Base-by-base conservation (phyloP, 2,329 filamentous ascomycete genomes). In the Calonectria naviculata region DNA sequence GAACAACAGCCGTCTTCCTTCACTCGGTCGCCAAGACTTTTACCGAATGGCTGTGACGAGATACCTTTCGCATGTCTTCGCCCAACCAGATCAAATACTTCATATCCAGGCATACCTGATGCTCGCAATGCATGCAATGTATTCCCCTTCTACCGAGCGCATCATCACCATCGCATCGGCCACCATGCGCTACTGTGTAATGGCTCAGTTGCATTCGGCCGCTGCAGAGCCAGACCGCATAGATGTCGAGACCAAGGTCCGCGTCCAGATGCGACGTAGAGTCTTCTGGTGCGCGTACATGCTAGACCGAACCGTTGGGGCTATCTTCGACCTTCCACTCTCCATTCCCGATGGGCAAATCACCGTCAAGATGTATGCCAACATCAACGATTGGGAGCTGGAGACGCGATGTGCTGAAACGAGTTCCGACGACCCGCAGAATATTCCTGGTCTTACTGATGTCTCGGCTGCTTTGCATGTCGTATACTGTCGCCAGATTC, bases 251-350 rank as follows among this genome's bases (percentile, higher is more conserved):
- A 58, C 52, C 21, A 58, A 58, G 26, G n/a, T 58, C 5, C 52
- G 52, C 6, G 52, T 58, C 31, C 52, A 58, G 34, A 58, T 58
- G 52, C 34, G 52, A 17, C 52, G 52, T 12, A 58, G 31, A 36
- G 52, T 58, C 13, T 58, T 58, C 34, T 58, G 52, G 52, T 58
- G 52, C 21, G 52, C 52, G 13, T 58, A 58, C 17, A 58, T 58
- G 52, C 34, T 58, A 12, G 52, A 58, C 31, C 52, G 52, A 7
- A 58, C 52, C 6, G 52, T 58, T 10, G 52, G 31, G 1, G 52
- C n/a, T 17, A 58, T 26, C 5, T 58, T 26, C 15, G 34, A 58
- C 21, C 31, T 58, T 17, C 52, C 52, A 10, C 38, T 58, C 21
- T 58, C 52, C 4, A 58, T 58, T 15, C 52, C 52, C 13, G 52